These are phyloP conservation scores for Avena insularis DNA, from an alignment of 176 grass and related monocot genomes.

Conservation along the genomic window DNA sequence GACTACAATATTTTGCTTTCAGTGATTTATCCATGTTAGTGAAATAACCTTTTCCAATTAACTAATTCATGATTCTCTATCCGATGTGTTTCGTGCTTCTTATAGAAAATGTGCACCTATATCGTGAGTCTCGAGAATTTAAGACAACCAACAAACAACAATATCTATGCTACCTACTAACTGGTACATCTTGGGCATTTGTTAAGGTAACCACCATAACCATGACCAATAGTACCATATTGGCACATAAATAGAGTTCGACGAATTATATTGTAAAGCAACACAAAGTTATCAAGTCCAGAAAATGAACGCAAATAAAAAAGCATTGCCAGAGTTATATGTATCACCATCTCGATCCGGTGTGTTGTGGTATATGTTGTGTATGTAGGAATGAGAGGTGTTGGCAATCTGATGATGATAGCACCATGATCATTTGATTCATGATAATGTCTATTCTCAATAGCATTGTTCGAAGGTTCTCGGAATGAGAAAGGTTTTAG, in stretches of 20 bases:
- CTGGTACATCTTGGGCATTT: background rate
- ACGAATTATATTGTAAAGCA: background rate
- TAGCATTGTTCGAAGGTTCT: too few species aligned
- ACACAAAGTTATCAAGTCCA: background rate
- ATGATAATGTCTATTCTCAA: background rate
- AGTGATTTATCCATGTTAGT: too few species aligned
- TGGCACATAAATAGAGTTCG: background rate
- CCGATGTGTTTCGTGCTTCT: too few species aligned
- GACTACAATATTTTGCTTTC: too few species aligned
- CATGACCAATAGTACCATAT: background rate
- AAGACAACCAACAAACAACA: background rate
- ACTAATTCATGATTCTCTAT: too few species aligned
- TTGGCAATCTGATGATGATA: background rate
- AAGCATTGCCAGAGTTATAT: background rate
- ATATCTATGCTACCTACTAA: background rate
- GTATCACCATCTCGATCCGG: background rate
- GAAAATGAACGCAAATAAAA: background rate
- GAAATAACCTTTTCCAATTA: too few species aligned
- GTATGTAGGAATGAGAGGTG: background rate
- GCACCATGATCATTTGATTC: too few species aligned
- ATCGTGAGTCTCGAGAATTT: background rate
- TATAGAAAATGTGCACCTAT: too few species aligned
- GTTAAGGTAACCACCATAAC: background rate
- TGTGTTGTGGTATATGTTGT: background rate
- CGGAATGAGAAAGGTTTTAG: too few species aligned